Evolutionary conservation across 352 stramenopile genomes (phyloP), one percentile per base, ranked within the genome.

Genomic region (Phytophthora fragariae): DNA sequence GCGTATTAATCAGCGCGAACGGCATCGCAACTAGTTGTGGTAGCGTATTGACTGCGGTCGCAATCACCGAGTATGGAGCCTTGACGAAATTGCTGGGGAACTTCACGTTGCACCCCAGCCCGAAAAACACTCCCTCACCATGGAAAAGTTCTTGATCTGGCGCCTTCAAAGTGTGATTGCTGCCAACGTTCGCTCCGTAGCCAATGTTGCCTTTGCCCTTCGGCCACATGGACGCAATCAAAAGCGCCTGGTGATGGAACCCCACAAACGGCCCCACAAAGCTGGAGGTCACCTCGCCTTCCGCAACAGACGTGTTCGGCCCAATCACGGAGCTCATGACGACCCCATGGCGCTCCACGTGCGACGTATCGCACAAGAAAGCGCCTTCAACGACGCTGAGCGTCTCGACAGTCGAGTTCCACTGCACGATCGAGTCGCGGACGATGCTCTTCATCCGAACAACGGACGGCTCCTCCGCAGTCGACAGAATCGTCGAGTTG

Each of bases 61-160:
- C 97, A 21, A 99, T 85, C 35, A 99, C 95, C 0, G 93, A 96
- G 86, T 99, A 99, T 6, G 94, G 94, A 41, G 95, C 77, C 29
- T 83, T 81, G 6, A 86, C 89, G 27, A 99, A 93, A 76, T 99
- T 97, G 57, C 94, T 95, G 7, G 97, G 97, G 66, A 98, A 99
- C 80, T 99, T 99, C 59, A 99, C 80, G 60, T 95, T 95, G 68
- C 84, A 97, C 9, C 88, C 90, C 8, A 99, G 81, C 0, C 97
- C 97, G 78, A 97, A 99, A 79, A 99, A 99, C 27, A 98, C 73
- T 54, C 97, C 97, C 77, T 99, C 97, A 2, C 97, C 97, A 0
- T 89, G 86, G 47, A 95, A 88, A 2, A 97, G 82, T 77, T 99
- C 97, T 78, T 97, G 90, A 64, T 97, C 90, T 0, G 90, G 90